Base-by-base conservation (phyloP, 176 grass and related monocot genomes). In the Cocos nucifera region DNA sequence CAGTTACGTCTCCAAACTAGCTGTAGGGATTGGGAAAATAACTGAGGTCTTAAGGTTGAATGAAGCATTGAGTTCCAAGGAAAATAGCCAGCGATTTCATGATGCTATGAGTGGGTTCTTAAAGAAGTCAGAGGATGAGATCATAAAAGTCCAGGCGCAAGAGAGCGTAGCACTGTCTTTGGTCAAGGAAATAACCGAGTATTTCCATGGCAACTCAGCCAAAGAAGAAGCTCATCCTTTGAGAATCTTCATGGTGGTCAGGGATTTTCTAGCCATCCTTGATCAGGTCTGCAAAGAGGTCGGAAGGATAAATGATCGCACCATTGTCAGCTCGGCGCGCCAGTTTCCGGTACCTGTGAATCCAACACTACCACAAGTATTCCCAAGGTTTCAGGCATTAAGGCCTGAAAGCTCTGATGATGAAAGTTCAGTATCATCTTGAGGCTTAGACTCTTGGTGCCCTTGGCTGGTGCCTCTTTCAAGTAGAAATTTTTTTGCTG, bases 171-270 rank as follows among this genome's bases (percentile, higher is more conserved):
- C 94, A 3, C 50, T 98, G 15, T 98, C 94, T 7, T 80, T 89
- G 3, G 94, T 98, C 15, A 98, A 92, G 79, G 94, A 98, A 14
- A 92, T 92, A 67, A 98, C 94, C 0, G 94, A 98, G 77, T 98
- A 98, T 59, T 98, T 98, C 57, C 94, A 98, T 21, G 94, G 94
- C 0, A 69, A 98, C 66, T 98, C 88, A 0, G 82, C 84, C 1
- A 92, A 76, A 24, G 94, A 98, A 64, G 94, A 98, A 76, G 87
- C 84, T 3, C 94, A 98, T 17, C 94, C 94, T 25, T 98, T 98
- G 66, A 92, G 94, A 49, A 92, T 98, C 62, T 98, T 98, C 88
- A 80, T 86, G 81, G 94, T 98, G 1, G 88, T 98, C 23, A 85
- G 94, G 64, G 94, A 98, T 59, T 93, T 98, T 61, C 76, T 98